Percentiles rank a stretch among this genome's conserved stretches.
phyloP scores from a whole-genome alignment of 768 basidiomycete genomes.

The Auricularia auricula-judae region DNA sequence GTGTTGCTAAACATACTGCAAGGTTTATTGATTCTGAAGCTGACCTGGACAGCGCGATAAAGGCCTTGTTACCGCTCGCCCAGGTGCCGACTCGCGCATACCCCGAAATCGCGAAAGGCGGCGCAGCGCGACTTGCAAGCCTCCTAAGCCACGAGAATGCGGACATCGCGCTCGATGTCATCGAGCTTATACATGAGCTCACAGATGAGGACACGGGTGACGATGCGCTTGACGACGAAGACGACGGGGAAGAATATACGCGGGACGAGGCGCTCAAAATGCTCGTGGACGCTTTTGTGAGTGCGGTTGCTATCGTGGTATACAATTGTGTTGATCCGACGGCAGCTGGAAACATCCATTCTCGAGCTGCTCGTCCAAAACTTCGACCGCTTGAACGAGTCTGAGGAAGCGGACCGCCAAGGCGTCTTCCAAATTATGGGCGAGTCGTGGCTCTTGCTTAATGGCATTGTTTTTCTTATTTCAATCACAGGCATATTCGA shows the following conservation, averaged over 20 bases:
- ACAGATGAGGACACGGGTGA: slow-evolving; percentile 94
- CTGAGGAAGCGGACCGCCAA: slow-evolving; percentile 81
- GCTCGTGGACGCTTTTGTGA: slow-evolving; percentile 66
- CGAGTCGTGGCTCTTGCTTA: slow-evolving; percentile 17
- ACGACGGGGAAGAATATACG: slow-evolving; percentile 40
- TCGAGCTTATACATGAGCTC: slow-evolving; percentile 86
- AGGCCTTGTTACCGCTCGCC: slow-evolving; percentile 78
- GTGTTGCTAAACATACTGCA: slow-evolving; percentile 1
- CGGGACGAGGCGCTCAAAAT: slow-evolving; percentile 59
- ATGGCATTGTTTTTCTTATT: not conserved
- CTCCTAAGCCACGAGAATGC: slow-evolving; percentile 92
- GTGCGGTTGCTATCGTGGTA: slow-evolving; percentile 17
- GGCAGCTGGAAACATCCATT: slow-evolving; percentile 70
- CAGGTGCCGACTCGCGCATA: slow-evolving; percentile 77
- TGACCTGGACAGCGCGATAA: slow-evolving; percentile 80
- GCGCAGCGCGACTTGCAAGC: slow-evolving; percentile 59
- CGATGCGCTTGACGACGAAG: slow-evolving; percentile 50
- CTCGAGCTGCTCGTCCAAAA: slow-evolving; percentile 87
- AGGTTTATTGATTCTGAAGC: slow-evolving; percentile 99
- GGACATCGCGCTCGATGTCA: slow-evolving; percentile 93
- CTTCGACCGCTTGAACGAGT: slow-evolving; percentile 76
- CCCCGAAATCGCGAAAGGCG: slow-evolving; percentile 76
- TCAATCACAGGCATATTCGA: slow-evolving; percentile 68
- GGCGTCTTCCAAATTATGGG: slow-evolving; percentile 92
- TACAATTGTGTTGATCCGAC: slow-evolving; percentile 1